Evolutionary conservation across 129 eudicot genomes (phyloP).

Genomic region (Escallonia rubra): DNA sequence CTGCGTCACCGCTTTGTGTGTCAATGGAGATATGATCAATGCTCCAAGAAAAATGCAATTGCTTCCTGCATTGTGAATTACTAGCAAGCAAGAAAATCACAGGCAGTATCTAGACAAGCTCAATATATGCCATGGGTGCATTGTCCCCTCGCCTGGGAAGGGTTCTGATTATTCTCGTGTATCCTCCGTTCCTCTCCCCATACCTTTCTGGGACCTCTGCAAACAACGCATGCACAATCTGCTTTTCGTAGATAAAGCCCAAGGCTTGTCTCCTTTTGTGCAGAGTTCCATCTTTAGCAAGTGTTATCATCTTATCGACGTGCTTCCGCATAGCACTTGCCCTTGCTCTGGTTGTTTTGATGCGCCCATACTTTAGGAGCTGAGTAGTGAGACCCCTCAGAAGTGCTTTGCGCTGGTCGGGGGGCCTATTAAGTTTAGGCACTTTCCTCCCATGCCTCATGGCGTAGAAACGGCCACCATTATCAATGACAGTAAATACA

Average conservation of each 20-base stretch:
- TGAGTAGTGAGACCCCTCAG: conserved; percentile 89
- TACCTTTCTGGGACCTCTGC: conserved; percentile 89
- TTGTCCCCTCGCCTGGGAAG: conserved; percentile 94
- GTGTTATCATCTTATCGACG: conserved; percentile 84
- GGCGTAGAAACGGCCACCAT: conserved; percentile 61
- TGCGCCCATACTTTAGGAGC: conserved; percentile 79
- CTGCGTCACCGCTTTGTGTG: no score
- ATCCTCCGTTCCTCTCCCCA: conserved; percentile 92
- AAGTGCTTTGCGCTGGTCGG: conserved; percentile 89
- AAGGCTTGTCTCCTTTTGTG: conserved; percentile 96
- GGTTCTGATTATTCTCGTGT: conserved; percentile 79
- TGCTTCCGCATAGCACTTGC: conserved; percentile 85
- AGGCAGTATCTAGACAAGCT: conserved; percentile 59
- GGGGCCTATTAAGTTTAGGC: conserved; percentile 89
- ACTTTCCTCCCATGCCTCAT: conserved; percentile 93
- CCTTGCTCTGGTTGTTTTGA: conserved; percentile 84
- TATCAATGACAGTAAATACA: conserved; percentile 44
- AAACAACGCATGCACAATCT: conserved; percentile 84
- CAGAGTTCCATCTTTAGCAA: conserved; percentile 90
- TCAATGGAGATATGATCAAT: no score
- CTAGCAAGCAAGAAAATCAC: neutral
- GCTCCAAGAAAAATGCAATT: no score
- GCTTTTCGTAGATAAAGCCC: conserved; percentile 85
- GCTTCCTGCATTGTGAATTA: no score
- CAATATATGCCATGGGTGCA: conserved; percentile 96